Evolutionary conservation across 805 yeast genomes (phyloP), one percentile per base, ranked within the genome.

Genomic region (Kodamaea sagamina): DNA sequence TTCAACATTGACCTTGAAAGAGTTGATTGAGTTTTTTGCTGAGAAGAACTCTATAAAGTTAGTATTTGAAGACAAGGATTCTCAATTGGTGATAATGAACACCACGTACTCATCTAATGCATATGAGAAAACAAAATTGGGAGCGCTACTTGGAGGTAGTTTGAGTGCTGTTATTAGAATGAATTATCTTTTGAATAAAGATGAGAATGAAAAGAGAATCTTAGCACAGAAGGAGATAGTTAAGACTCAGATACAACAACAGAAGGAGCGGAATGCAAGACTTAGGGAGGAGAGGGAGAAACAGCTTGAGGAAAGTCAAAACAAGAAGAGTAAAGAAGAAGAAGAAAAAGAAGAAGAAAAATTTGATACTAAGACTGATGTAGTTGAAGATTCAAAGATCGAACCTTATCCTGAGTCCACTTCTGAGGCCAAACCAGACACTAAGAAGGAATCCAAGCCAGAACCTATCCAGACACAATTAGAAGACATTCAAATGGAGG

Each of bases 91-190:
- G 7, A 41, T 54, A 2, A 40, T 58, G 34, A 52, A 55, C 43
- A 39, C 46, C 11, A 43, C 41, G 17, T 42, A 50, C 17, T 41
- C 43, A 4, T 42, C 42, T 4, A 44, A 21, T 0, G 43, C 47
- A 8, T 55, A 50, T 40, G 41, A 38, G 7, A 9, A 21, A 2
- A 31, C 41, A 1, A 47, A 32, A 22, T 51, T 61, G 40, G 46
- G 49, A 5, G 37, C 51, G 3, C 32, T 63, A 7, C 48, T 18
- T 61, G 68, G 27, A 5, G 51, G 47, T 36, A 47, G 45, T 2
- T 42, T 49, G 6, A 63, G 55, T 44, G 48, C 58, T 8, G 68
- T 61, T 6, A 43, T 62, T 11, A 45, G 71, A 32, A 47, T 66
- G 32, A 49, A 36, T 12, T 55, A 50, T 40, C 29, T 47, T 3